Evolutionary conservation across 306 rosid species (phyloP), one percentile per base, ranked within the genome.

Genomic region (Medicago lupulina): DNA sequence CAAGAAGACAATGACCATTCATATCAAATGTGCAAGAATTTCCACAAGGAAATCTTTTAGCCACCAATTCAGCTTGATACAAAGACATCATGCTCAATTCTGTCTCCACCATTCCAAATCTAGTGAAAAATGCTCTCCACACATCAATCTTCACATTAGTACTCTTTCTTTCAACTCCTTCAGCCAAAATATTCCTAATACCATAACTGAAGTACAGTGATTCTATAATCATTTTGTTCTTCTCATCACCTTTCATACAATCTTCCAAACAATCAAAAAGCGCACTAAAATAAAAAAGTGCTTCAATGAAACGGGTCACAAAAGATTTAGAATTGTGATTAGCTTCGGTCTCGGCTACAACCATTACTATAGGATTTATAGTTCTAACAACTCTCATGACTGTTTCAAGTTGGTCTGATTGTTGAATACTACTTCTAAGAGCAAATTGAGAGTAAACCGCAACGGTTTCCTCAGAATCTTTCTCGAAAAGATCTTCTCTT

Each of bases 251-350:
- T 67, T 79, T 73, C 86, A 89, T 88, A 19, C 73, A 86, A 55
- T 70, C 41, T 67, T 86, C 89, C 0, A 86, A 16, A 58, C 90
- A 85, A 63, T 92, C 97, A 16, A 92, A 89, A 65, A 47, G 77
- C 4, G 86, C 90, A 18, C 89, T 79, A 55, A 46, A 86, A 81
- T 36, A 88, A 81, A 89, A 92, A 18, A 89, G 88, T 1, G 93
- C 84, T 15, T 92, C 96, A n/a, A 69, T 78, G 85, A 92, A 92
- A 40, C 91, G 87, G 59, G 70, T 85, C 38, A 84, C 90, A 46
- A 92, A 92, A 23, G 79, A 79, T 7, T 74, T 85, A 4, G 96
- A 86, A 49, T 92, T 92, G 54, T 80, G 90, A 60, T 82, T 92
- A 13, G 87, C 91, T 36, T 86, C 96, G 50, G 84, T 70, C 64